These are phyloP conservation scores for Lactuca saligna DNA, from an alignment of 129 eudicot genomes.

Conservation along the genomic window DNA sequence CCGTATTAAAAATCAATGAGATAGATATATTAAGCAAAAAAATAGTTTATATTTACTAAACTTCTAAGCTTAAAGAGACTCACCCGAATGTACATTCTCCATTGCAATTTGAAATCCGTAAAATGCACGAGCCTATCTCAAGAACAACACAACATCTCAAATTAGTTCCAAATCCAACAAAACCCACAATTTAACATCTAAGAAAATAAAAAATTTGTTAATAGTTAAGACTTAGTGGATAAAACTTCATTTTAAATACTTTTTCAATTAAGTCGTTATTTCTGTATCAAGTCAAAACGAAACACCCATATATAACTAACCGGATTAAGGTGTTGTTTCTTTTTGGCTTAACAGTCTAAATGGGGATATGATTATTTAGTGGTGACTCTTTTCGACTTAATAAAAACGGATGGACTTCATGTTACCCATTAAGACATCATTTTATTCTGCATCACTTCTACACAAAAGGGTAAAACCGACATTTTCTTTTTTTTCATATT, in stretches of 20 bases:
- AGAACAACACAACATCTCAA: constrained; percentile 15
- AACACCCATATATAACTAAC: neutral
- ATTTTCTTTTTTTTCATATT: neutral
- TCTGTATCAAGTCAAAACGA: neutral
- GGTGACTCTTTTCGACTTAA: no score
- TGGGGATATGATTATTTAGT: no score
- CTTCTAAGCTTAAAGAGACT: constrained; percentile 2
- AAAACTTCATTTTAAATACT: no score
- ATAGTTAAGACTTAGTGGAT: no score
- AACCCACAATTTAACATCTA: neutral
- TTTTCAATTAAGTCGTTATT: no score
- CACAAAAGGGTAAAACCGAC: neutral
- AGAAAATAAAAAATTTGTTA: no score
- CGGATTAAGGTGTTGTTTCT: no score
- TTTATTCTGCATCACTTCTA: neutral
- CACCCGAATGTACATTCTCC: constrained; percentile 89
- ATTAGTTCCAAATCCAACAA: constrained; percentile 16
- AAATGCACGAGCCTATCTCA: constrained; percentile 76
- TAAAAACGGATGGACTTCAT: no score
- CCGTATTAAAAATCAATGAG: constrained; percentile 2
- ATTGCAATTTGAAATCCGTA: constrained; percentile 93
- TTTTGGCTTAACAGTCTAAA: no score
- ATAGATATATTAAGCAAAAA: constrained; percentile 7
- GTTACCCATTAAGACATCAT: neutral
- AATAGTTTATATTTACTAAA: neutral